Percentiles rank a stretch among this genome's conserved stretches.
Conservation (phyloP, 2,329 filamentous ascomycete genomes). For the Aspergillus versicolor region DNA sequence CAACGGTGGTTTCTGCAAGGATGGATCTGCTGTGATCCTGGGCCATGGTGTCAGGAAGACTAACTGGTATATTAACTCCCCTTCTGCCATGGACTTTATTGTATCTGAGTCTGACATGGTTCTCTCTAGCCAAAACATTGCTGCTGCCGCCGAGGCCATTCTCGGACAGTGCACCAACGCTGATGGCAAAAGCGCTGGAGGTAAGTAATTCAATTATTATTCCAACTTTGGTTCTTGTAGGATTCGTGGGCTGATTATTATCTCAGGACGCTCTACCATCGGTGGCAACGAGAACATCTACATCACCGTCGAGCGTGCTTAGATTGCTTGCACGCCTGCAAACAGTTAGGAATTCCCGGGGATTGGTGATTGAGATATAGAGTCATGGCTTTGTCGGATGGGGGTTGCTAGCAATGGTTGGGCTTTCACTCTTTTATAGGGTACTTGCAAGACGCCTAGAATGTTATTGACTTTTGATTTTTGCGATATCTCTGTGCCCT, state of each 20-base stretch:
- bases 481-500: no score
- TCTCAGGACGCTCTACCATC: conserved; percentile 4
- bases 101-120: no score
- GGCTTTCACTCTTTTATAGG: conserved; percentile 4
- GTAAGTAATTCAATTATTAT: neutral
- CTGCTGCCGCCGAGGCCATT: conserved; percentile 4
- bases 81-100: neutral
- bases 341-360: neutral
- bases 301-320: neutral
- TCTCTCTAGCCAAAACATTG: conserved; percentile 7
- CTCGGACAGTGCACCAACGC: conserved; percentile 8
- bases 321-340: no score
- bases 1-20: conserved; percentile 1
- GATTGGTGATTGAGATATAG: neutral
- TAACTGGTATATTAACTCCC: neutral
- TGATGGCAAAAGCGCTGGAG: neutral
- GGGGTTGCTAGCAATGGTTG: neutral
- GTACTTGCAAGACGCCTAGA: conserved; percentile 4
- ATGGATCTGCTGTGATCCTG: neutral
- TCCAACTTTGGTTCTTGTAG: neutral
- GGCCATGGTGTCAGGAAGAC: neutral
- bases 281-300: conserved; percentile 5
- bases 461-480: neutral
- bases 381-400: neutral
- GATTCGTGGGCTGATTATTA: neutral